Conservation (phyloP, 192 early-diverging fungal species). For the Funneliformis mosseae region DNA sequence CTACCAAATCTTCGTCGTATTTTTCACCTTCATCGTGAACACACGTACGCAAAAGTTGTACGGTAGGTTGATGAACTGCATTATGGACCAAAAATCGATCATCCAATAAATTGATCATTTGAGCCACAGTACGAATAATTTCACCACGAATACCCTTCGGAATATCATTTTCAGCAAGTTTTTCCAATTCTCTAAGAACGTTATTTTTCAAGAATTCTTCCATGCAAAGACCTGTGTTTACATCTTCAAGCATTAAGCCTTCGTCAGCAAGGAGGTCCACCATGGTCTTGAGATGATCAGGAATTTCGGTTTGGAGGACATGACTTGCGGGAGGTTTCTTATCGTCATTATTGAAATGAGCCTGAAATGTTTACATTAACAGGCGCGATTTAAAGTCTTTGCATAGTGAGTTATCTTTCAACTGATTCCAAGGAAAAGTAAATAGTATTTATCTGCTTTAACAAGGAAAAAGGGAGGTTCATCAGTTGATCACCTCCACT, state of each 20-base stretch:
- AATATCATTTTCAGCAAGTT: constrained; percentile 73
- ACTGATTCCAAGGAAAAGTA: constrained; percentile 39
- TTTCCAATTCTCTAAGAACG: constrained; percentile 79
- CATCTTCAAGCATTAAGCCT: constrained; percentile 72
- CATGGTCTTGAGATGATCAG: constrained; percentile 73
- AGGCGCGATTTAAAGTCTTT: constrained; percentile 8
- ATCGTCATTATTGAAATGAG: constrained; percentile 31
- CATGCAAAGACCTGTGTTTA: constrained; percentile 81
- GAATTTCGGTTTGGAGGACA: constrained; percentile 79
- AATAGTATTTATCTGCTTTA: constrained; percentile 4
- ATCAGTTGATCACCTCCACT: constrained; percentile 20
- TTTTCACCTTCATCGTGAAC: constrained; percentile 56
- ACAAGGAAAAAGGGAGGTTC: constrained; percentile 12
- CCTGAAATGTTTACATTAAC: constrained; percentile 3
- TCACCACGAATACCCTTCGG: constrained; percentile 80
- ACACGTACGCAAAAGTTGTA: constrained; percentile 72
- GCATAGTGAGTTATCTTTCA: constrained; percentile 37
- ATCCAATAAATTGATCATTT: constrained; percentile 83
- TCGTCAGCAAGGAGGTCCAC: constrained; percentile 89
- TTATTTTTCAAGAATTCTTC: constrained; percentile 86
- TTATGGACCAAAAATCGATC: constrained; percentile 89
- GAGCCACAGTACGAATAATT: constrained; percentile 75
- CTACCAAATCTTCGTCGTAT: constrained; percentile 66
- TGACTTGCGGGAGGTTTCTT: constrained; percentile 43
- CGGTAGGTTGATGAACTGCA: constrained; percentile 83